Percentiles rank a stretch among this genome's conserved stretches.
Conservation (phyloP, 352 stramenopile species). For the Phytophthora constricta region DNA sequence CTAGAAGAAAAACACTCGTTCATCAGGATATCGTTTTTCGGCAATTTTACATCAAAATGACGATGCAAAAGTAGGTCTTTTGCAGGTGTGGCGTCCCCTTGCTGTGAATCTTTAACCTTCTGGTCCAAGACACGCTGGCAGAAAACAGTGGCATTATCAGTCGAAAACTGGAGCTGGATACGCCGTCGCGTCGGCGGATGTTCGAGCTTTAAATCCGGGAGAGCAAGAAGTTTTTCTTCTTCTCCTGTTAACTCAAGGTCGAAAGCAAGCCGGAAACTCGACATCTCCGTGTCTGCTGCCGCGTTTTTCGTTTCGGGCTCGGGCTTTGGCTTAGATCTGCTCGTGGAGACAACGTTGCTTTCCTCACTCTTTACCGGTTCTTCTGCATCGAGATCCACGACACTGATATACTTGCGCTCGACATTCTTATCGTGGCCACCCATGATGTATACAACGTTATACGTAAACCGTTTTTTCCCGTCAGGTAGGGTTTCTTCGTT, state of each 20-base stretch:
- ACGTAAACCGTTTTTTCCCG: slow-evolving; percentile 57
- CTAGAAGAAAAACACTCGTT: slow-evolving; percentile 49
- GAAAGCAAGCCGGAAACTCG: slow-evolving; percentile 39
- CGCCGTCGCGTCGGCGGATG: slow-evolving; percentile 21
- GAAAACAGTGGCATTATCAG: slow-evolving; percentile 46
- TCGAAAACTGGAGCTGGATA: slow-evolving; percentile 57
- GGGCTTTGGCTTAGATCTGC: slow-evolving; percentile 17
- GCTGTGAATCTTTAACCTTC: not conserved
- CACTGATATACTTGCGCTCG: slow-evolving; percentile 81
- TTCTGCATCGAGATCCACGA: slow-evolving; percentile 57
- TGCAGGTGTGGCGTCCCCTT: slow-evolving; percentile 4
- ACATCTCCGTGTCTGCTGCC: slow-evolving; percentile 8
- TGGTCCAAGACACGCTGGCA: slow-evolving; percentile 36
- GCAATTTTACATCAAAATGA: slow-evolving; percentile 61
- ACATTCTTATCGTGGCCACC: slow-evolving; percentile 81
- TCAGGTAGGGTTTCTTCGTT: slow-evolving; percentile 48
- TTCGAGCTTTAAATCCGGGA: slow-evolving; percentile 22
- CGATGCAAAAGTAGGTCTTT: slow-evolving; percentile 62
- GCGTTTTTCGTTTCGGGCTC: slow-evolving; percentile 21
- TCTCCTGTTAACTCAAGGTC: slow-evolving; percentile 26
- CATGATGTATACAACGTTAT: slow-evolving; percentile 79
- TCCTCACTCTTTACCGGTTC: slow-evolving; percentile 33
- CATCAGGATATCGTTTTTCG: slow-evolving; percentile 37
- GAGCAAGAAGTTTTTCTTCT: slow-evolving; percentile 28
- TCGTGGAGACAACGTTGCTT: slow-evolving; percentile 4